A percentile compares a stretch with the other conserved stretches of the same genome.
Evolutionary conservation across 2,329 filamentous ascomycete genomes (phyloP).

Genomic region (Xylaria multiplex): DNA sequence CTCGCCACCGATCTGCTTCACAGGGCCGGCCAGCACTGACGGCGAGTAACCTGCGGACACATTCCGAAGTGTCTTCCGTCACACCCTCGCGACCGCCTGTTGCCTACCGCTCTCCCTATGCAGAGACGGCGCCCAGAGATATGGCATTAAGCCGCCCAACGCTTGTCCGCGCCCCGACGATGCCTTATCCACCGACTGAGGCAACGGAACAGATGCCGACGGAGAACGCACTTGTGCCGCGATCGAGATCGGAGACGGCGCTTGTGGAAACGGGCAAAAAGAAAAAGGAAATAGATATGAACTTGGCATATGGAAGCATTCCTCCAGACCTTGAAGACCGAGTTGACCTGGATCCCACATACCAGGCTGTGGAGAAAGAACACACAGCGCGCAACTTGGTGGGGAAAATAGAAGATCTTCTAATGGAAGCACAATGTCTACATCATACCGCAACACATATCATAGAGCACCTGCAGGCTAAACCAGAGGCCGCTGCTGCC

Average conservation of each 20-base stretch:
- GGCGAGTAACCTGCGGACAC: constrained; percentile 61
- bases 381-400: constrained; percentile 67
- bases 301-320: constrained; percentile 88
- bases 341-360: constrained; percentile 53
- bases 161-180: constrained; percentile 50
- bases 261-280: constrained; percentile 44
- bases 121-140: constrained; percentile 58
- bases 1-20: constrained; percentile 48
- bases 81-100: constrained; percentile 56
- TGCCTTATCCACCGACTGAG: constrained; percentile 36
- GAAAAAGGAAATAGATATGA: constrained; percentile 78
- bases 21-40: constrained; percentile 58
- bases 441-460: constrained; percentile 85
- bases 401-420: constrained; percentile 76
- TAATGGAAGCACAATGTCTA: constrained; percentile 88
- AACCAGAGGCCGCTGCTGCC: constrained; percentile 89
- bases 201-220: constrained; percentile 30
- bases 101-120: constrained; percentile 53
- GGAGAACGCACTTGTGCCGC: constrained; percentile 45
- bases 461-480: constrained; percentile 79
- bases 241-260: constrained; percentile 54
- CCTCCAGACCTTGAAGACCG: constrained; percentile 70
- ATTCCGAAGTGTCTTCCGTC: constrained; percentile 63
- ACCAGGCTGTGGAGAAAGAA: constrained; percentile 69
- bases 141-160: constrained; percentile 55